These are phyloP conservation scores for Leptographium lundbergii DNA, from an alignment of 2,329 filamentous ascomycete species.

Conservation along the genomic window DNA sequence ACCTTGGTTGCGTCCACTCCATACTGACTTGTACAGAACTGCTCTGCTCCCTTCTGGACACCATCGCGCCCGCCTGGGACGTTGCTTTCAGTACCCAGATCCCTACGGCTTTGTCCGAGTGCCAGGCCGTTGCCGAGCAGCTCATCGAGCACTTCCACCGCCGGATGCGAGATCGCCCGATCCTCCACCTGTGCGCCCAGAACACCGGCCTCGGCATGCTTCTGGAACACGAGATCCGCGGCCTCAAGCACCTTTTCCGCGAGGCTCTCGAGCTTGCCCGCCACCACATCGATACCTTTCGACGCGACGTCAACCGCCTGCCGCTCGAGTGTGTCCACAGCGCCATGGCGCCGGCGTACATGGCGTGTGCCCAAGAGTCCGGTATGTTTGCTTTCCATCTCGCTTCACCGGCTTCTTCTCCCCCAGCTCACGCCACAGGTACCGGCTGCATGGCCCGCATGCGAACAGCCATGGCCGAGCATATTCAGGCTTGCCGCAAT, in stretches of 20 bases:
- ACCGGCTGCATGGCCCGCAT: slow-evolving; percentile 35
- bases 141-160: slow-evolving; percentile 15
- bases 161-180: slow-evolving; percentile 12
- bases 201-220: slow-evolving; percentile 13
- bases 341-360: slow-evolving; percentile 34
- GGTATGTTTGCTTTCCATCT: neutral
- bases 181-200: slow-evolving; percentile 11
- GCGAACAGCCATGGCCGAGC: slow-evolving; percentile 32
- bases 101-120: slow-evolving; percentile 12
- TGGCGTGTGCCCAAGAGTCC: slow-evolving; percentile 27
- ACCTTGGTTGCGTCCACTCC: too few relatives aligned
- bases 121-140: slow-evolving; percentile 9
- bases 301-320: slow-evolving; percentile 39
- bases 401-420: neutral
- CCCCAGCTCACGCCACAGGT: slow-evolving; percentile 13
- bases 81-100: slow-evolving; percentile 14
- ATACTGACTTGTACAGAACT: neutral
- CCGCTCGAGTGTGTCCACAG: slow-evolving; percentile 35
- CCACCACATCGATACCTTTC: slow-evolving; percentile 17
- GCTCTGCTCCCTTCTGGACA: neutral
- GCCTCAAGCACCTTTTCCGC: neutral
- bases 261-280: neutral
- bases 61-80: slow-evolving; percentile 16
- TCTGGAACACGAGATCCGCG: slow-evolving; percentile 1
- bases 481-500: slow-evolving; percentile 26